Conservation (phyloP, 2,329 filamentous ascomycete species). For the Cladorrhinum sp. region DNA sequence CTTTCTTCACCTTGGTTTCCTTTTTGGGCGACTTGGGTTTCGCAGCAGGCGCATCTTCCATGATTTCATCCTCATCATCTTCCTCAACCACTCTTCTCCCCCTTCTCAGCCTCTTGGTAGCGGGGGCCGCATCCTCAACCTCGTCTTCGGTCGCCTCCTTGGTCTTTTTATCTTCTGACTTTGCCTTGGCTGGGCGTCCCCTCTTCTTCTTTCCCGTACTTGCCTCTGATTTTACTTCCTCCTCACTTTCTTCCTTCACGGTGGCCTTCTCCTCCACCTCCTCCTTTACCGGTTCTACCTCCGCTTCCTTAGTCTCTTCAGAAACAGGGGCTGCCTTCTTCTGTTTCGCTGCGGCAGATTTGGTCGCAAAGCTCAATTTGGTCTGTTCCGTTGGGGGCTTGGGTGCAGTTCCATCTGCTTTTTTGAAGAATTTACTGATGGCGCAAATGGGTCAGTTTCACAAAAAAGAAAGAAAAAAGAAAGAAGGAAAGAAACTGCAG, state of each 20-base stretch:
- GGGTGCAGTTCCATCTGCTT: conserved; percentile 56
- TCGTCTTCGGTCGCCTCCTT: conserved; percentile 51
- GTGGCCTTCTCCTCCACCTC: neutral
- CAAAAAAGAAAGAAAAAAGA: conserved; percentile 2
- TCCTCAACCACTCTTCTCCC: conserved; percentile 48
- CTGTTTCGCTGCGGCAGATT: conserved; percentile 38
- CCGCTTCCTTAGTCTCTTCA: neutral
- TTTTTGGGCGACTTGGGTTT: conserved; percentile 28
- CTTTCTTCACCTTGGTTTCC: conserved; percentile 29
- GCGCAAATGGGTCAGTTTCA: conserved; percentile 15
- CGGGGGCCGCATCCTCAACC: conserved; percentile 52
- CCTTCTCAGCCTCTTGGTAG: conserved; percentile 52
- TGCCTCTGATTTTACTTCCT: conserved; percentile 13
- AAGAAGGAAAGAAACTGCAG: conserved; percentile 8
- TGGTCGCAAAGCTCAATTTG: conserved; percentile 71
- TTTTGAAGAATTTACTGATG: conserved; percentile 79
- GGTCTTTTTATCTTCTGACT: conserved; percentile 29
- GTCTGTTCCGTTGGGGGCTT: conserved; percentile 68
- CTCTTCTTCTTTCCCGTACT: conserved; percentile 47
- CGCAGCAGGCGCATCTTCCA: conserved; percentile 33
- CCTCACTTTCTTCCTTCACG: conserved; percentile 10
- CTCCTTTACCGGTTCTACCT: neutral
- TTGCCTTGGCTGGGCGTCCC: conserved; percentile 30
- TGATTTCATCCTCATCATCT: conserved; percentile 50
- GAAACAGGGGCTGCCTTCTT: conserved; percentile 21